Percentiles rank a stretch among this genome's conserved stretches.
phyloP scores from a whole-genome alignment of 2,329 filamentous ascomycete species.

The Fonsecaea erecta region DNA sequence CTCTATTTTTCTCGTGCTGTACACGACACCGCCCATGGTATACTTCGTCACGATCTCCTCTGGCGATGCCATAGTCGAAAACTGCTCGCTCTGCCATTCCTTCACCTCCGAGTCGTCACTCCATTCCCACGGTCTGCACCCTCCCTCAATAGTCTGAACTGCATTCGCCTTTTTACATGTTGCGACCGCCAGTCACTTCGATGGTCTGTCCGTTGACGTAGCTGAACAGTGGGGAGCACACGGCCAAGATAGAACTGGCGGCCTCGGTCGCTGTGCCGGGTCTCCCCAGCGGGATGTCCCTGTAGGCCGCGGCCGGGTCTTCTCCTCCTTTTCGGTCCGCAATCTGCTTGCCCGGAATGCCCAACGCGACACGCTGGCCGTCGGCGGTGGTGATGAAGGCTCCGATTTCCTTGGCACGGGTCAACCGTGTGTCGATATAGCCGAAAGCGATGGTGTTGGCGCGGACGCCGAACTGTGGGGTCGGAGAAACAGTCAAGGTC shows the following conservation, averaged over 20 bases:
- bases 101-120: not conserved
- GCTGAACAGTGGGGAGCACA: constrained; percentile 79
- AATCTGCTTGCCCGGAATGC: constrained; percentile 69
- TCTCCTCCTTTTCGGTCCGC: constrained; percentile 41
- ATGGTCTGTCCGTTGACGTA: constrained; percentile 89
- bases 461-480: constrained; percentile 70
- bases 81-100: not conserved
- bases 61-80: not conserved
- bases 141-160: not conserved
- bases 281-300: constrained; percentile 78
- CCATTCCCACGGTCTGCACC: not conserved
- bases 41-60: not conserved
- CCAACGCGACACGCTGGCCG: constrained; percentile 74
- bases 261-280: constrained; percentile 80
- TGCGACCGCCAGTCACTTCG: constrained; percentile 77
- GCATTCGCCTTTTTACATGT: constrained; percentile 53
- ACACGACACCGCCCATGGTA: constrained; percentile 16
- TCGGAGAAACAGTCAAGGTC: not conserved
- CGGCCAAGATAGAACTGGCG: constrained; percentile 74
- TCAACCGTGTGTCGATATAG: constrained; percentile 77
- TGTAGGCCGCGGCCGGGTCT: constrained; percentile 48
- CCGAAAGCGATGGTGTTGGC: constrained; percentile 86
- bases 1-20: not conserved
- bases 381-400: constrained; percentile 77
- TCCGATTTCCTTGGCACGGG: constrained; percentile 81